Evolutionary conservation across 2,329 filamentous ascomycete species (phyloP).

Genomic region (Fusarium brevicatenulatum): DNA sequence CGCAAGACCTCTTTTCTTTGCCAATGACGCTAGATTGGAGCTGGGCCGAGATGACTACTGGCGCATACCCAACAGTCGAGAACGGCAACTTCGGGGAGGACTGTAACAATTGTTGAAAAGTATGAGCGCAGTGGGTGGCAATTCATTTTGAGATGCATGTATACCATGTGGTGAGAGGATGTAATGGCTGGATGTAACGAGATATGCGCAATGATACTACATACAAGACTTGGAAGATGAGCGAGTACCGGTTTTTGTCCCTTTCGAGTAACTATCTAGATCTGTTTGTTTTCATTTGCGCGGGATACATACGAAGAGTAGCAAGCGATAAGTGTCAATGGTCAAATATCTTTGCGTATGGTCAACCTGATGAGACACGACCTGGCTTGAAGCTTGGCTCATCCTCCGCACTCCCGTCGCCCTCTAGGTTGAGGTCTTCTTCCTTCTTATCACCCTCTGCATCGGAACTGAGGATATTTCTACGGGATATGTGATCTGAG

Average conservation of each 20-base stretch:
- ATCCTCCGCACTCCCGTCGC: neutral
- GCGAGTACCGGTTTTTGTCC: conserved; percentile 12
- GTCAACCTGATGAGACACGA: neutral
- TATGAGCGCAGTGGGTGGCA: neutral
- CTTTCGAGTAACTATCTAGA: conserved; percentile 4
- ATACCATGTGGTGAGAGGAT: conserved; percentile 12
- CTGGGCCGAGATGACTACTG: conserved; percentile 75
- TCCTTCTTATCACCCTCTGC: neutral
- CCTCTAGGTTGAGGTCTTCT: neutral
- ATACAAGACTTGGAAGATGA: conserved; percentile 9
- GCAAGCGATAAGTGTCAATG: neutral
- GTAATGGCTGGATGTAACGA: conserved; percentile 35
- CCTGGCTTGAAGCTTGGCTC: neutral
- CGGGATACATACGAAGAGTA: neutral
- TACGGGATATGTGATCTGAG: neutral
- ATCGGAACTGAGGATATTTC: neutral
- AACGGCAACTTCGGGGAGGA: conserved; percentile 63
- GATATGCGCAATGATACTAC: conserved; percentile 41
- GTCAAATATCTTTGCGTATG: neutral
- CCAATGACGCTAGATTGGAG: conserved; percentile 96
- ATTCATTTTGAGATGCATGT: conserved; percentile 10
- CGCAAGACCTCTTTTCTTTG: conserved; percentile 94
- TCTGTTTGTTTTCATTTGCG: conserved; percentile 4
- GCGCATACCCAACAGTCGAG: conserved; percentile 70
- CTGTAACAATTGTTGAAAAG: conserved; percentile 3